Evolutionary conservation across 495 filamentous ascomycete species (phyloP).

Genomic region (Chaetomium fimeti): DNA sequence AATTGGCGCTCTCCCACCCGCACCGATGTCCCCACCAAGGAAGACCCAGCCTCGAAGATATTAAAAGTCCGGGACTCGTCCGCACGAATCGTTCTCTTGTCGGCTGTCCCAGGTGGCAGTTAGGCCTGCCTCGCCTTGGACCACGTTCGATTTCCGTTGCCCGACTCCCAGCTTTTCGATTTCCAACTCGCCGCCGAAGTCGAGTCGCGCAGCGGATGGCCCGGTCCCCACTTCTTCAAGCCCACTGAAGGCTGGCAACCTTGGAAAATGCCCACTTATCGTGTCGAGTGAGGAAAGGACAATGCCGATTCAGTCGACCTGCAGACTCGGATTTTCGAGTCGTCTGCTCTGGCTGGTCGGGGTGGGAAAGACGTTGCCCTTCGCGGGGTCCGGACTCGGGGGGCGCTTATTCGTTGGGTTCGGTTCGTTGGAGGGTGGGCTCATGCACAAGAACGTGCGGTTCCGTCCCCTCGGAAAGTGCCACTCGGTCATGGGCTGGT

Average conservation of each 20-base stretch:
- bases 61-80: constrained; percentile 16
- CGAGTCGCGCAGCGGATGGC: constrained; percentile 17
- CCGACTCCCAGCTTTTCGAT: constrained; percentile 7
- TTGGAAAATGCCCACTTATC: constrained; percentile 9
- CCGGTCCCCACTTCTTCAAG: constrained; percentile 17
- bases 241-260: constrained; percentile 13
- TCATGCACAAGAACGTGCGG: neutral
- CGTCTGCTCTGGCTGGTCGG: neutral
- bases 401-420: neutral
- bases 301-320: constrained; percentile 25
- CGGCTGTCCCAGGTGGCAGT: constrained; percentile 1
- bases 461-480: constrained; percentile 13
- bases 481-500: neutral
- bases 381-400: neutral
- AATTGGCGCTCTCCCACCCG: constrained; percentile 15
- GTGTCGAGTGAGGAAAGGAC: constrained; percentile 9
- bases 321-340: constrained; percentile 18
- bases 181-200: constrained; percentile 6
- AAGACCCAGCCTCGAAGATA: constrained; percentile 6
- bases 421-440: neutral
- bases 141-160: constrained; percentile 14
- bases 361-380: neutral
- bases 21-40: neutral
- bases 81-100: constrained; percentile 14
- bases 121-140: neutral